phyloP scores from a whole-genome alignment of 2,329 filamentous ascomycete genomes.

The Neophaeococcomyces aloes region DNA sequence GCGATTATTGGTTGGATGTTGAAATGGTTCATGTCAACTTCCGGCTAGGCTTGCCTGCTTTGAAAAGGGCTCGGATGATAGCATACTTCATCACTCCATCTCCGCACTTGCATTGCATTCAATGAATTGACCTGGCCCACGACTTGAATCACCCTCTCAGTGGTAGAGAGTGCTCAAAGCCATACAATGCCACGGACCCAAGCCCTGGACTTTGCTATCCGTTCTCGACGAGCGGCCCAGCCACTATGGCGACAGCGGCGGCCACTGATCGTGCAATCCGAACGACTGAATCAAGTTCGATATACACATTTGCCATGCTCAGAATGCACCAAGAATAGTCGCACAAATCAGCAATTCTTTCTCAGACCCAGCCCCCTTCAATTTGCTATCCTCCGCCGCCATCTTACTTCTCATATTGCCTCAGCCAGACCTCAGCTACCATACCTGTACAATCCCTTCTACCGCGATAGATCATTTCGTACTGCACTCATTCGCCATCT shows the following conservation, averaged over 20 bases:
- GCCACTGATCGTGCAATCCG: neutral
- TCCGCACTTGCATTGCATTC: no score
- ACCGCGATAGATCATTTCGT: constrained; percentile 45
- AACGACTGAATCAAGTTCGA: neutral
- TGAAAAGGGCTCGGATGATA: no score
- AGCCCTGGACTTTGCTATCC: constrained; percentile 6
- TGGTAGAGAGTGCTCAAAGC: no score
- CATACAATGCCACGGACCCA: constrained; percentile 8
- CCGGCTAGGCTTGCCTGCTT: no score
- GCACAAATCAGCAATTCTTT: neutral
- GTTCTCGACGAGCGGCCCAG: neutral
- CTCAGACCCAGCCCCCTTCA: neutral
- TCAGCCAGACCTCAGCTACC: constrained; percentile 51
- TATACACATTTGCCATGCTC: neutral
- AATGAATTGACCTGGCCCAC: no score
- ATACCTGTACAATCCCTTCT: constrained; percentile 48
- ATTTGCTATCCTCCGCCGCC: constrained; percentile 1
- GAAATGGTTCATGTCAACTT: no score
- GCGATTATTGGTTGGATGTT: no score
- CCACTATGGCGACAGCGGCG: neutral
- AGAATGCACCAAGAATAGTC: neutral
- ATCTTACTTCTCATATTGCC: constrained; percentile 15
- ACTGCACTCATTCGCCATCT: constrained; percentile 46
- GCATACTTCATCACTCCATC: no score
- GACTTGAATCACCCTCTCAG: no score